phyloP scores from a whole-genome alignment of 2,329 filamentous ascomycete genomes.

The Rutstroemia sp. region DNA sequence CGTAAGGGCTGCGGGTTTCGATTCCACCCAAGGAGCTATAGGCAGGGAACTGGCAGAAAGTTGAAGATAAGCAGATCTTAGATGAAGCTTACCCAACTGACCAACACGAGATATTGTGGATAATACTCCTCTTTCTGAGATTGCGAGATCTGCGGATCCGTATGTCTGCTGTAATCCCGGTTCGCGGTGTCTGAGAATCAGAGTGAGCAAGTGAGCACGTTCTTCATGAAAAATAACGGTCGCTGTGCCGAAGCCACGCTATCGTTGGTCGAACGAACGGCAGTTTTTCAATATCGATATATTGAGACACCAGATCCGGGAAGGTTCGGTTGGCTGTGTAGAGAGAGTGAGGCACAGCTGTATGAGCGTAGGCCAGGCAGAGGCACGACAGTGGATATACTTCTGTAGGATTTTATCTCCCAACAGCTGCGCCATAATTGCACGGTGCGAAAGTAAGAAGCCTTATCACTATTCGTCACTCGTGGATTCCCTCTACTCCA shows the following conservation, averaged over 20 bases:
- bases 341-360: background rate
- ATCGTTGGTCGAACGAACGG: slow-evolving; percentile 3
- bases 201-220: background rate
- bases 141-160: background rate
- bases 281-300: slow-evolving; percentile 3
- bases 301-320: slow-evolving; percentile 1
- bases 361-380: background rate
- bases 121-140: background rate
- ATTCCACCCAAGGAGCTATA: background rate
- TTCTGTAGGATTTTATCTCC: background rate
- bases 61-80: background rate
- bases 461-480: background rate
- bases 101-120: no score
- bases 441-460: background rate
- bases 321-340: background rate
- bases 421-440: background rate
- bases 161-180: background rate
- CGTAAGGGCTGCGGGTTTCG: background rate
- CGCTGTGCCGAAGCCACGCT: slow-evolving; percentile 8
- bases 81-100: background rate
- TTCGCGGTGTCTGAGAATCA: background rate
- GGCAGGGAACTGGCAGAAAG: background rate
- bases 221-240: slow-evolving; percentile 1
- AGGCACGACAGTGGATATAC: background rate
- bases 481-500: background rate